phyloP scores from a whole-genome alignment of 176 grass and related monocot genomes.

The sorghum (Sorghum bicolor) region DNA sequence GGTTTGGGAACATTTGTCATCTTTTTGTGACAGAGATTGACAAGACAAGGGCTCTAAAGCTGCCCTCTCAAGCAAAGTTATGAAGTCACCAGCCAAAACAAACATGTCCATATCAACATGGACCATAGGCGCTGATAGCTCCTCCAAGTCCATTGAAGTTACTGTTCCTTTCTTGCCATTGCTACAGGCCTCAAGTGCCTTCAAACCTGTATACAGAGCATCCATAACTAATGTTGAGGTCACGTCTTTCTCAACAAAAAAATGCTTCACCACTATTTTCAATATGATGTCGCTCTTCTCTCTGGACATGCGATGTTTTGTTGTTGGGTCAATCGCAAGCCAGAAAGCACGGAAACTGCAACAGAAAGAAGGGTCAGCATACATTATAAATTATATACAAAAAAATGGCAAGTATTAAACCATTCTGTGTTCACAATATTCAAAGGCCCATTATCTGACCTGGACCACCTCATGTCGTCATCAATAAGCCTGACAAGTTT shows the following conservation, averaged over 20 bases:
- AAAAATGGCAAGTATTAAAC: neutral
- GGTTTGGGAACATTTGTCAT: slow-evolving; percentile 79
- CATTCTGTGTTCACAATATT: neutral
- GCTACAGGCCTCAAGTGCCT: slow-evolving; percentile 62
- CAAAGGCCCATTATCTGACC: slow-evolving; percentile 44
- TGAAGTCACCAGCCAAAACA: slow-evolving; percentile 83
- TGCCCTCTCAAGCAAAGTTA: slow-evolving; percentile 63
- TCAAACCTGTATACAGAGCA: slow-evolving; percentile 70
- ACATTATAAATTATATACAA: neutral
- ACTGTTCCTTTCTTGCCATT: slow-evolving; percentile 56
- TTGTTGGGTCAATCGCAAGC: slow-evolving; percentile 57
- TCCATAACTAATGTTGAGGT: slow-evolving; percentile 91
- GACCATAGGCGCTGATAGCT: slow-evolving; percentile 57
- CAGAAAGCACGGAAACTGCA: slow-evolving; percentile 84
- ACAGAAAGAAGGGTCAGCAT: slow-evolving; percentile 33
- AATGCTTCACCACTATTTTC: slow-evolving; percentile 75
- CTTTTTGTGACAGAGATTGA: slow-evolving; percentile 68
- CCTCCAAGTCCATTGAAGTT: slow-evolving; percentile 52
- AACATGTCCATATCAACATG: slow-evolving; percentile 72
- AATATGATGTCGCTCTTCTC: slow-evolving; percentile 68
- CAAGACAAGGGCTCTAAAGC: slow-evolving; percentile 67
- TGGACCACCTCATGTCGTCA: slow-evolving; percentile 82
- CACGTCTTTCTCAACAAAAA: slow-evolving; percentile 89
- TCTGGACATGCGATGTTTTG: slow-evolving; percentile 59
- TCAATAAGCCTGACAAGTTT: slow-evolving; percentile 77